phyloP scores from a whole-genome alignment of 2,329 filamentous ascomycete genomes.

The Aureobasidium lini region DNA sequence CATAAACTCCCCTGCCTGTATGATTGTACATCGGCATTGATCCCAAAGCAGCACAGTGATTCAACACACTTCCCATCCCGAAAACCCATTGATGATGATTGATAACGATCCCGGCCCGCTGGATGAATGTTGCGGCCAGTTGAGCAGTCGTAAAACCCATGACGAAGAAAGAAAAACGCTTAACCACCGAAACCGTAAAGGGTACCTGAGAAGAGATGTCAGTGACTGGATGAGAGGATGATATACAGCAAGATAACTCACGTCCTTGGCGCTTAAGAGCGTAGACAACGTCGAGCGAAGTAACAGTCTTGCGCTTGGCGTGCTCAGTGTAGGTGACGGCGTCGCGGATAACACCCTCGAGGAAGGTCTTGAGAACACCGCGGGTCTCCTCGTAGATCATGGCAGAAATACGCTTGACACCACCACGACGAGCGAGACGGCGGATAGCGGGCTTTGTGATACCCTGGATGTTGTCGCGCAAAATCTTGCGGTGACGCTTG shows the following conservation, averaged over 20 bases:
- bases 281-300: slow-evolving; percentile 55
- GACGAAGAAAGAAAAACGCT: slow-evolving; percentile 20
- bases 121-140: slow-evolving; percentile 11
- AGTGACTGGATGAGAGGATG: slow-evolving; percentile 19
- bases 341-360: slow-evolving; percentile 72
- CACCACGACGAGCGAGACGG: slow-evolving; percentile 96
- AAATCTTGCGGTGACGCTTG: slow-evolving; percentile 98
- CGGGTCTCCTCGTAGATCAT: slow-evolving; percentile 85
- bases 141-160: slow-evolving; percentile 16
- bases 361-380: slow-evolving; percentile 76
- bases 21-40: slow-evolving; percentile 16
- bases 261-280: slow-evolving; percentile 57
- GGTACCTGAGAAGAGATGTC: slow-evolving; percentile 31
- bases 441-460: slow-evolving; percentile 98
- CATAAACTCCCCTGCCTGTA: slow-evolving; percentile 17
- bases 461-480: slow-evolving; percentile 99
- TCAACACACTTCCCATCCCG: slow-evolving; percentile 11
- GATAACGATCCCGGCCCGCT: slow-evolving; percentile 11
- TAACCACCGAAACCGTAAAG: slow-evolving; percentile 64
- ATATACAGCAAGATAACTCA: slow-evolving; percentile 18
- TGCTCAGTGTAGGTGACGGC: slow-evolving; percentile 77
- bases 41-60: slow-evolving; percentile 12
- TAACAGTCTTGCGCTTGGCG: slow-evolving; percentile 70
- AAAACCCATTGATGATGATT: slow-evolving; percentile 15
- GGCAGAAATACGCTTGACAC: slow-evolving; percentile 99